Base-by-base conservation (phyloP, 441 rosid genomes). In the Biscutella laevigata region DNA sequence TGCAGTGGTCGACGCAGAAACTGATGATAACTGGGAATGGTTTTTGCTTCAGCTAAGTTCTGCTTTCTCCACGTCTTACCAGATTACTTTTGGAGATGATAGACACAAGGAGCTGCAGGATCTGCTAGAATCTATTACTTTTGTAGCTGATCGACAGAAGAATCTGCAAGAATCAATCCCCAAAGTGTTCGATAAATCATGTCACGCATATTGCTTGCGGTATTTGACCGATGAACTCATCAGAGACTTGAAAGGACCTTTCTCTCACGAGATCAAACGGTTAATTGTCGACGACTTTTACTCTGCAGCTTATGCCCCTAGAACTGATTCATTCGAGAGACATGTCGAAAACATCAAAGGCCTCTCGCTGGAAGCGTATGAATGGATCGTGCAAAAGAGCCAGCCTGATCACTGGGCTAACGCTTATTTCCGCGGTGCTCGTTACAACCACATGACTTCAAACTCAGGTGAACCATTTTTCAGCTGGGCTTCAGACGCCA, bases 321-420 rank as follows among this genome's bases (percentile, higher is more conserved):
- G 66, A 44, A 70, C 79, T 1, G 95, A 82, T 41, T 64, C 60
- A 7, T 90, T 86, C 30, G 79, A 81, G 27, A 72, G 74, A 50
- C 77, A 71, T 48, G 57, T 80, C 0, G 92, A 84, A 40, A 81
- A 78, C 78, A 79, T 90, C 61, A 90, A 81, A 71, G 71, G 81
- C 48, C 81, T 87, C 58, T 90, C 90, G 0, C 51, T 39, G 3
- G 95, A 90, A 44, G 95, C 95, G 8, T 86, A 84, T 67, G 73
- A 73, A 35, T 90, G 95, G 98, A 79, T 84, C 57, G 16, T 78
- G 13, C 88, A 59, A 4, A 69, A 77, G 14, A 84, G 89, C 73
- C 90, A 87, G 49, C 95, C 91, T 3, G 80, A 73, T 62, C 82
- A 81, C 36, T 90, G 95, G 98, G 95, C 95, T 16, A 90, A 82